A percentile compares a stretch with the other conserved stretches of the same genome.
Conservation (phyloP, 2,329 filamentous ascomycete genomes). For the Trichoderma atroviride region DNA sequence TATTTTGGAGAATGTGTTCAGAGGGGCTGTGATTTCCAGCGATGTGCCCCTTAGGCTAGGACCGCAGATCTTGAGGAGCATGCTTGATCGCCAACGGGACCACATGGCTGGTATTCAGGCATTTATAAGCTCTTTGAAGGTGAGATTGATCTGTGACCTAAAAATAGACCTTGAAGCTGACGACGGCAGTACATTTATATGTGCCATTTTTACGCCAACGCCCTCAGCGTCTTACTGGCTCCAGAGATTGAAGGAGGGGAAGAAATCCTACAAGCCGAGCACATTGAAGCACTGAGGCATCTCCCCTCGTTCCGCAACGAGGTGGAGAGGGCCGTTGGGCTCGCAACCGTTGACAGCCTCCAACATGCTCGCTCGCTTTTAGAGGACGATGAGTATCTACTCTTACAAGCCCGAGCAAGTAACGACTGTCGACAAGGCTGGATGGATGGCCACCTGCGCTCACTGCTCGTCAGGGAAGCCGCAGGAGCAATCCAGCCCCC, state of each 20-base stretch:
- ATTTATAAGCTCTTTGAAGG: slow-evolving; percentile 71
- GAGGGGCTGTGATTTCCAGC: slow-evolving; percentile 61
- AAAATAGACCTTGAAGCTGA: not conserved
- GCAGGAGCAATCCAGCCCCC: slow-evolving; percentile 41
- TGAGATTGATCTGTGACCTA: slow-evolving; percentile 37
- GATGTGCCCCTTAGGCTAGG: slow-evolving; percentile 65
- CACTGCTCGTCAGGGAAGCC: slow-evolving; percentile 50
- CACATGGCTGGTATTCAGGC: slow-evolving; percentile 76
- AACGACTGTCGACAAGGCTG: slow-evolving; percentile 40
- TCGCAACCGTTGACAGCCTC: slow-evolving; percentile 47
- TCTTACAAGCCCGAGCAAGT: slow-evolving; percentile 44
- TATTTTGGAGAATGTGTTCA: slow-evolving; percentile 73
- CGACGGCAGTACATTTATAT: slow-evolving; percentile 74
- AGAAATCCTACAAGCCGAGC: slow-evolving; percentile 57
- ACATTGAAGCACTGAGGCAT: slow-evolving; percentile 68
- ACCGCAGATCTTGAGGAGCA: slow-evolving; percentile 60
- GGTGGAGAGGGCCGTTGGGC: slow-evolving; percentile 53
- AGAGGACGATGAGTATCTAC: slow-evolving; percentile 60
- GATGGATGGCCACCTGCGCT: slow-evolving; percentile 51
- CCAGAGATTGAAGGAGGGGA: slow-evolving; percentile 33
- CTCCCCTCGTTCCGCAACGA: slow-evolving; percentile 67
- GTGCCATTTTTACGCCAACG: slow-evolving; percentile 82
- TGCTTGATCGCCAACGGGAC: slow-evolving; percentile 73
- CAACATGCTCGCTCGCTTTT: slow-evolving; percentile 53
- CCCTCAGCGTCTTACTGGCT: slow-evolving; percentile 65